These are phyloP conservation scores for Heterobasidion annosum DNA, from an alignment of 1,284 basidiomycete genomes.

Conservation along the genomic window DNA sequence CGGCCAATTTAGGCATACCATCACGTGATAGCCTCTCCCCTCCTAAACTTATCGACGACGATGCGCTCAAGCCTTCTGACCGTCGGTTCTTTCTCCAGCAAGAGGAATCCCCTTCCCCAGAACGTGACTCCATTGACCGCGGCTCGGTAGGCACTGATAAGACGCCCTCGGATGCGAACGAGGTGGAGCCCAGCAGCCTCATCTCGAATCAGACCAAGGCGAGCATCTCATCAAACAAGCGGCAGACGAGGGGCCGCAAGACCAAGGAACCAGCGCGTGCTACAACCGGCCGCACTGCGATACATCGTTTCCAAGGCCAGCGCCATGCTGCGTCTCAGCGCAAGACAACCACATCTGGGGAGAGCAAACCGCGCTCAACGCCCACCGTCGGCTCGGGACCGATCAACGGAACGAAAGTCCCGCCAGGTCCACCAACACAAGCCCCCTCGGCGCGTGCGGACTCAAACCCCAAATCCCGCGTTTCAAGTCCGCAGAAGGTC, in stretches of 20 bases:
- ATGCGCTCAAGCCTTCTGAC: constrained; percentile 26
- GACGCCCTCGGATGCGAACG: constrained; percentile 21
- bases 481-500: neutral
- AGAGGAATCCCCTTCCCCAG: constrained; percentile 25
- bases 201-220: constrained; percentile 29
- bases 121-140: constrained; percentile 23
- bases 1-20: constrained; percentile 4
- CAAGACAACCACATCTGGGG: constrained; percentile 9
- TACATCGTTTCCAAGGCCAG: constrained; percentile 4
- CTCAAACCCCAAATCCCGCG: neutral
- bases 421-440: constrained; percentile 9
- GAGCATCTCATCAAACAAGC: constrained; percentile 12
- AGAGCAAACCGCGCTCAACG: constrained; percentile 26
- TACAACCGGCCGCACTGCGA: constrained; percentile 12
- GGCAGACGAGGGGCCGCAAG: constrained; percentile 8
- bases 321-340: neutral
- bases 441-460: constrained; percentile 5
- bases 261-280: constrained; percentile 16
- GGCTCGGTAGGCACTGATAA: constrained; percentile 14
- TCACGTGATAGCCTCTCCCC: constrained; percentile 5
- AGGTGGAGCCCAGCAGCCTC: constrained; percentile 23
- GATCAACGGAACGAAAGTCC: constrained; percentile 32
- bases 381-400: constrained; percentile 54
- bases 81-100: constrained; percentile 35
- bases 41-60: constrained; percentile 10